Evolutionary conservation across 2,329 filamentous ascomycete species (phyloP).

Genomic region (Aspergillus luchuensis): DNA sequence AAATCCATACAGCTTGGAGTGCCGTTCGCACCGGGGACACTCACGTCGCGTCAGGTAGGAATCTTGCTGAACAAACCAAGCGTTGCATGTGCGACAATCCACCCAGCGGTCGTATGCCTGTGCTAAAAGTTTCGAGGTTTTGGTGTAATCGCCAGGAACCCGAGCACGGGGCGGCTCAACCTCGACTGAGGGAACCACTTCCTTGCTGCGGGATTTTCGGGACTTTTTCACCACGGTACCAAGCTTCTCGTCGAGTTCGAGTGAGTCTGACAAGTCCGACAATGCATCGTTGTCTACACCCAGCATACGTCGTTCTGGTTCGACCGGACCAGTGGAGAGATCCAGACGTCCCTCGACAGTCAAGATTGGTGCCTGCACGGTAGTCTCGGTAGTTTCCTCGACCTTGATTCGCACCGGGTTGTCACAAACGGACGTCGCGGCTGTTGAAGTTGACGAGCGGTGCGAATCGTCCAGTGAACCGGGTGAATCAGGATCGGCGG

Average conservation of each 20-base stretch:
- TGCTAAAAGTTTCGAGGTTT: constrained; percentile 73
- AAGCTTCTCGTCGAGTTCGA: constrained; percentile 31
- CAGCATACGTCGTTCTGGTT: constrained; percentile 12
- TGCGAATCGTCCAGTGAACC: constrained; percentile 35
- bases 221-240: constrained; percentile 25
- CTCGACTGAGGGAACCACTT: constrained; percentile 43
- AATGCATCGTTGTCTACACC: constrained; percentile 26
- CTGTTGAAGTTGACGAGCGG: constrained; percentile 37
- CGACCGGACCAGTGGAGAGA: constrained; percentile 15
- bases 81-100: constrained; percentile 79
- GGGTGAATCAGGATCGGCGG: constrained; percentile 30
- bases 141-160: constrained; percentile 76
- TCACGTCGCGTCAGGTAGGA: constrained; percentile 83
- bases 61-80: constrained; percentile 82
- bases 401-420: constrained; percentile 22
- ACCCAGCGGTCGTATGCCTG: constrained; percentile 82
- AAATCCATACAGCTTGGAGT: constrained; percentile 93
- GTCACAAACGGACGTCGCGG: constrained; percentile 41
- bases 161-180: constrained; percentile 48
- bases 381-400: constrained; percentile 20
- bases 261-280: constrained; percentile 30
- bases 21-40: constrained; percentile 90
- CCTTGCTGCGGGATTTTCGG: constrained; percentile 27
- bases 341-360: not conserved
- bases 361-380: constrained; percentile 4